A percentile compares a stretch with the other conserved stretches of the same genome.
Evolutionary conservation across 2,329 filamentous ascomycete species (phyloP).

Genomic region (Alternaria gansuensis): DNA sequence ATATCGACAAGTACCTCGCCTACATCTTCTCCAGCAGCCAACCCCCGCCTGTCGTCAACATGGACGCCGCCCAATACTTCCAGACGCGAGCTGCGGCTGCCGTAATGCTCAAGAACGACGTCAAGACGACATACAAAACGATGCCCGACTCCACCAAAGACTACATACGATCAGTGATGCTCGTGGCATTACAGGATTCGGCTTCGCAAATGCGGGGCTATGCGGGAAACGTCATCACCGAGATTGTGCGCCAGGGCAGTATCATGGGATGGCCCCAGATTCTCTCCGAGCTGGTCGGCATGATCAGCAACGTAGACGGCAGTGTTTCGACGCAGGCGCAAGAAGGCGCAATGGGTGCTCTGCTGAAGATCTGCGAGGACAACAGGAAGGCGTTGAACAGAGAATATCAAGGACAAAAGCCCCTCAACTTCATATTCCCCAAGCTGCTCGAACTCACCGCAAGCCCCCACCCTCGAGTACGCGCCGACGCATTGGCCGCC

Average conservation of each 20-base stretch:
- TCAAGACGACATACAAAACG: constrained; percentile 76
- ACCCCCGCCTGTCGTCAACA: constrained; percentile 67
- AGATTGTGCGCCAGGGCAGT: constrained; percentile 84
- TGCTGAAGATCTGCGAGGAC: constrained; percentile 97
- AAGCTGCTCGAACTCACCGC: constrained; percentile 88
- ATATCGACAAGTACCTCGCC: constrained; percentile 96
- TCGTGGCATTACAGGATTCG: constrained; percentile 81
- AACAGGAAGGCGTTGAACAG: constrained; percentile 86
- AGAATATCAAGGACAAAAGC: constrained; percentile 87
- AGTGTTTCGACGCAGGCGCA: constrained; percentile 76
- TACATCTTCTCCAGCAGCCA: constrained; percentile 82
- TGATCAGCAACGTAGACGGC: constrained; percentile 77
- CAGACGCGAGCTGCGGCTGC: constrained; percentile 86
- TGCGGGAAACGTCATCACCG: constrained; percentile 92
- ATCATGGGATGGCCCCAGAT: constrained; percentile 91
- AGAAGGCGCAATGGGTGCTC: constrained; percentile 91
- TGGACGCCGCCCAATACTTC: constrained; percentile 70
- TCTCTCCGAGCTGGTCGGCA: constrained; percentile 79
- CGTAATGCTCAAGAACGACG: constrained; percentile 95
- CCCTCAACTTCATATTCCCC: constrained; percentile 86
- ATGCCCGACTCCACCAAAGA: constrained; percentile 77
- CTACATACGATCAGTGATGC: constrained; percentile 81
- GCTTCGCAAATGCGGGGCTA: constrained; percentile 85
- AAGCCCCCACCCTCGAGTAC: constrained; percentile 77
- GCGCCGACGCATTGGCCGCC: constrained; percentile 78